Conservation (phyloP, 805 yeast genomes). For the Candida dendrica region DNA sequence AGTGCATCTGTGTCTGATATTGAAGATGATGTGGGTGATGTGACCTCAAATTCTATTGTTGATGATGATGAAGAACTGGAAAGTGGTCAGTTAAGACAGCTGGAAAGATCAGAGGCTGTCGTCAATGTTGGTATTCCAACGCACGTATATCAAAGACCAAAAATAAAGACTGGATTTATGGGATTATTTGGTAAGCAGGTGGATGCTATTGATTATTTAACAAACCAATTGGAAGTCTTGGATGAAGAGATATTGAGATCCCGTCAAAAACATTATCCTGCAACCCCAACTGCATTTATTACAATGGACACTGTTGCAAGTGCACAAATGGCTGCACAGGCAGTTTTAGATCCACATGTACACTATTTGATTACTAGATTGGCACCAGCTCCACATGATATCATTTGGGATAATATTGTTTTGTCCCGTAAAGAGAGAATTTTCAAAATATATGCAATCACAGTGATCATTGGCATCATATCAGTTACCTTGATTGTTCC, state of each 20-base stretch:
- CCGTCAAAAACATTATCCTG: constrained; percentile 61
- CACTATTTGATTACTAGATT: constrained; percentile 71
- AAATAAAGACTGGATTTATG: constrained; percentile 46
- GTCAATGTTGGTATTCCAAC: constrained; percentile 11
- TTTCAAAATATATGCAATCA: constrained; percentile 54
- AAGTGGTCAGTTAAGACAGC: constrained; percentile 6
- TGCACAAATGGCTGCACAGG: constrained; percentile 96
- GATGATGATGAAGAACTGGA: constrained; percentile 11
- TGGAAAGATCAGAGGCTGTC: constrained; percentile 11
- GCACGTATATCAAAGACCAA: constrained; percentile 47
- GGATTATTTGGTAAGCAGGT: constrained; percentile 63
- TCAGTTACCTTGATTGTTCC: constrained; percentile 76
- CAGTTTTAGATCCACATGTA: constrained; percentile 85
- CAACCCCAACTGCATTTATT: constrained; percentile 87
- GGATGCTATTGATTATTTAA: constrained; percentile 76
- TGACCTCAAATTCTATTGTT: background rate
- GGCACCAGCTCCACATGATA: constrained; percentile 96
- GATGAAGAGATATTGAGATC: constrained; percentile 67
- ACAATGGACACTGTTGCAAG: constrained; percentile 94
- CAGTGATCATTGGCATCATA: constrained; percentile 57
- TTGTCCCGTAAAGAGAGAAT: constrained; percentile 69
- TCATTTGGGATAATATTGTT: constrained; percentile 87
- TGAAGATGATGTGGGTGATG: background rate
- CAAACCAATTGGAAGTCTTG: constrained; percentile 56
- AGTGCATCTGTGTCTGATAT: constrained; percentile 6